Evolutionary conservation across 2,329 filamentous ascomycete genomes (phyloP), one percentile per base, ranked within the genome.

Genomic region (Pseudocercospora fuligena): DNA sequence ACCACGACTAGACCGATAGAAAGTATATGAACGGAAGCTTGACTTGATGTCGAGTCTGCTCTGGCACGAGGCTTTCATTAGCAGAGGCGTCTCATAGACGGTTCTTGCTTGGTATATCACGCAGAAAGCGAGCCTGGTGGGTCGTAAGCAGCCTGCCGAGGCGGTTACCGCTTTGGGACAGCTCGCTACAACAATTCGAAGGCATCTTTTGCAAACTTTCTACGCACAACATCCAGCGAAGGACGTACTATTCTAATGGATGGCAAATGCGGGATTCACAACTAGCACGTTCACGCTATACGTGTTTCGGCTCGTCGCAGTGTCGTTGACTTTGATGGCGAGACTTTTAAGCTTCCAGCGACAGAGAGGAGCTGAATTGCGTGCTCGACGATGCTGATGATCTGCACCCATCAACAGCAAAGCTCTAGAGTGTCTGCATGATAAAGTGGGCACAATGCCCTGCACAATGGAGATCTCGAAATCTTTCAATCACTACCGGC

Each of bases 311-410:
- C 56, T 66, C 65, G 65, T 66, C 61, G 65, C 61, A 29, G 53
- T 11, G 47, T 47, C 47, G 25, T 56, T 53, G 21, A 49, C 25
- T n/a, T 21, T 49, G 11, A 47, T 27, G 19, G n/a, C 33, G 31
- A n/a, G 19, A 23, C 25, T 16, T 61, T 66, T 66, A 56, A 62
- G 51, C 36, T 66, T 60, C 36, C 46, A 62, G 61, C 65, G 65
- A 57, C 60, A 66, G 60, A 58, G 57, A 43, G 56, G 36, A 66
- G 65, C 65, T 64, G 36, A 25, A 66, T 66, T 60, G 65, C 65
- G 65, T 66, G 65, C 65, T 66, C 46, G 27, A 40, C n/a, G 16
- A 51, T 53, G 57, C 56, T 58, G 61, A 36, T 43, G 61, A 64
- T 64, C 61, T 58, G 36, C 33, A 47, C 33, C 6, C 43, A 51